These are phyloP conservation scores for Cicer pinnatifidum DNA, from an alignment of 306 rosid species.

Conservation along the genomic window DNA sequence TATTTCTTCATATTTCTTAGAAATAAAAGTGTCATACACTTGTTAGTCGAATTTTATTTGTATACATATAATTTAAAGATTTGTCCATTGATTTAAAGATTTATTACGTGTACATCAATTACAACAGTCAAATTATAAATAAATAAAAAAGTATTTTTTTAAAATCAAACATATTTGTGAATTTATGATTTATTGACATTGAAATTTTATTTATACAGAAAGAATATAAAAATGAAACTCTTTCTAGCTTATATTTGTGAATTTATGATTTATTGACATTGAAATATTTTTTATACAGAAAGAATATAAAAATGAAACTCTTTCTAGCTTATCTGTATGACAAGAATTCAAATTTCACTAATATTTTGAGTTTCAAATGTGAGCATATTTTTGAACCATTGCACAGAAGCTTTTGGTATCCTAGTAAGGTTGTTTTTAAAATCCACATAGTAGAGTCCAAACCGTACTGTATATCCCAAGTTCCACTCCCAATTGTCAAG, in stretches of 20 bases:
- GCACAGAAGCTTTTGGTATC: conserved; percentile 79
- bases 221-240: no score
- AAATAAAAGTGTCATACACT: neutral
- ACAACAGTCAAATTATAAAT: no score
- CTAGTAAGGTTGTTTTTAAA: conserved; percentile 84
- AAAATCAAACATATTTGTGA: no score
- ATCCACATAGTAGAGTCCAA: conserved; percentile 88
- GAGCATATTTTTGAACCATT: conserved; percentile 79
- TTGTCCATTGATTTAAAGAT: no score
- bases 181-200: no score
- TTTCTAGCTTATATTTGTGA: neutral
- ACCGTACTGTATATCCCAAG: conserved; percentile 80
- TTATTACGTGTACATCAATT: no score
- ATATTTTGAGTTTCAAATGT: conserved; percentile 44
- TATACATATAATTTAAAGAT: no score
- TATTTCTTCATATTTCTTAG: neutral
- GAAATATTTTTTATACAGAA: no score
- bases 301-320: no score
- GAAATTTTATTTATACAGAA: no score
- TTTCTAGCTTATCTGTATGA: neutral
- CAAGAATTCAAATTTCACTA: conserved; percentile 43
- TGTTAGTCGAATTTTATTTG: neutral
- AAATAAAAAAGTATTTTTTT: no score
- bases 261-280: no score
- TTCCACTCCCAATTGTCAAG: conserved; percentile 99